Conservation (phyloP, 2,329 filamentous ascomycete genomes). For the Rutstroemia sp. region DNA sequence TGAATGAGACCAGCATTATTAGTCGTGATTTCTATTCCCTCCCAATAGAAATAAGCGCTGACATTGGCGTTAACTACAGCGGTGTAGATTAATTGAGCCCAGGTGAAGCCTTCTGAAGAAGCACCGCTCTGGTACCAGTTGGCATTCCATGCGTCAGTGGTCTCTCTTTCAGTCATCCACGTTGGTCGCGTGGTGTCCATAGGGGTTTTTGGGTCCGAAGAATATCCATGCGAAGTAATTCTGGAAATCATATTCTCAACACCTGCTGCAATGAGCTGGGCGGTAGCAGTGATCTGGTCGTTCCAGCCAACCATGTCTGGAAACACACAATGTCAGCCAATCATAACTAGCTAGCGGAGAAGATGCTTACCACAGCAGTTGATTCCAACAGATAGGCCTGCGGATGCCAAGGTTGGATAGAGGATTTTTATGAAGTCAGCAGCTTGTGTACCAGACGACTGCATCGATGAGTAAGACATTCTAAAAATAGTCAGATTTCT, state of each 20-base stretch:
- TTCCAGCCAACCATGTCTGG: constrained; percentile 24
- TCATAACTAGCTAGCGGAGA: too few species aligned
- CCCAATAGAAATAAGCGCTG: constrained; percentile 49
- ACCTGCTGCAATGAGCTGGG: constrained; percentile 32
- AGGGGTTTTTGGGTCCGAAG: constrained; percentile 36
- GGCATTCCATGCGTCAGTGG: too few species aligned
- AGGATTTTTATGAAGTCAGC: constrained; percentile 43
- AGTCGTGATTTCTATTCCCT: constrained; percentile 28
- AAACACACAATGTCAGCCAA: too few species aligned
- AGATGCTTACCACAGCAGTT: constrained; percentile 34
- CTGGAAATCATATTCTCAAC: constrained; percentile 32
- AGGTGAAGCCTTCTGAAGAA: too few species aligned
- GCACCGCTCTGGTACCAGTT: too few species aligned
- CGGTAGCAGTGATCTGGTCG: constrained; percentile 32
- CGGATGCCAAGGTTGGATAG: constrained; percentile 31
- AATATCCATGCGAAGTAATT: constrained; percentile 36
- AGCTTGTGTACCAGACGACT: constrained; percentile 38
- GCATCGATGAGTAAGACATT: constrained; percentile 39
- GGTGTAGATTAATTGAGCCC: constrained; percentile 10
- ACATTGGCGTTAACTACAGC: constrained; percentile 29
- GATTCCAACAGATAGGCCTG: constrained; percentile 33
- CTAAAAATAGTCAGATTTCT: too few species aligned
- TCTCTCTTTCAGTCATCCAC: too few species aligned
- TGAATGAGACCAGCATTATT: constrained; percentile 28
- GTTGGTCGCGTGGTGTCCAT: constrained; percentile 26